phyloP scores from a whole-genome alignment of 2,329 filamentous ascomycete species.

The Talaromyces sp. region DNA sequence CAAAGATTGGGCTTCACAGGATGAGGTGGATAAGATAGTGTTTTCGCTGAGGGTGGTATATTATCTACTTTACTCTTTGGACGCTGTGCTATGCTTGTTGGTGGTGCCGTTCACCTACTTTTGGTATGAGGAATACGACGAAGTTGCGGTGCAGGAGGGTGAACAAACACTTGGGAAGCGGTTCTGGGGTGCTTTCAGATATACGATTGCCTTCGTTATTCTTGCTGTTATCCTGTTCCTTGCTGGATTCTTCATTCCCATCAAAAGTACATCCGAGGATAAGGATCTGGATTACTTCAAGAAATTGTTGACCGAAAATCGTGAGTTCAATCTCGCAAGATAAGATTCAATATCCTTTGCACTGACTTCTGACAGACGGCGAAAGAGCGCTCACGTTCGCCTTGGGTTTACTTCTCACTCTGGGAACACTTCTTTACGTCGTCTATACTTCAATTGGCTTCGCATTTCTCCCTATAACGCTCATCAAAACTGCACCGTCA shows the following conservation, averaged over 20 bases:
- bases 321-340: slow-evolving; percentile 39
- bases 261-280: slow-evolving; percentile 61
- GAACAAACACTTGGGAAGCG: slow-evolving; percentile 66
- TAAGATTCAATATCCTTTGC: not conserved
- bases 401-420: slow-evolving; percentile 78
- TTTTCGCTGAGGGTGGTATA: slow-evolving; percentile 83
- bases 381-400: slow-evolving; percentile 90
- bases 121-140: slow-evolving; percentile 96
- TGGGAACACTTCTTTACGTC: slow-evolving; percentile 81
- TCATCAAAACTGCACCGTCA: slow-evolving; percentile 87
- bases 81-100: slow-evolving; percentile 82
- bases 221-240: slow-evolving; percentile 76
- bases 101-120: slow-evolving; percentile 96
- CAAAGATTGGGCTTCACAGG: slow-evolving; percentile 91
- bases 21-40: slow-evolving; percentile 72
- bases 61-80: slow-evolving; percentile 86
- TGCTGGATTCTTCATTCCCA: slow-evolving; percentile 89
- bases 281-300: slow-evolving; percentile 89
- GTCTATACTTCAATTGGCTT: slow-evolving; percentile 86
- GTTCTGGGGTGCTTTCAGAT: slow-evolving; percentile 82
- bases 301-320: slow-evolving; percentile 74
- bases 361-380: slow-evolving; percentile 54
- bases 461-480: slow-evolving; percentile 79
- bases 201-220: slow-evolving; percentile 78
- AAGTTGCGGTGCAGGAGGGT: slow-evolving; percentile 77